phyloP scores from a whole-genome alignment of 1,284 basidiomycete genomes.

The Uromyces viciae-fabae region DNA sequence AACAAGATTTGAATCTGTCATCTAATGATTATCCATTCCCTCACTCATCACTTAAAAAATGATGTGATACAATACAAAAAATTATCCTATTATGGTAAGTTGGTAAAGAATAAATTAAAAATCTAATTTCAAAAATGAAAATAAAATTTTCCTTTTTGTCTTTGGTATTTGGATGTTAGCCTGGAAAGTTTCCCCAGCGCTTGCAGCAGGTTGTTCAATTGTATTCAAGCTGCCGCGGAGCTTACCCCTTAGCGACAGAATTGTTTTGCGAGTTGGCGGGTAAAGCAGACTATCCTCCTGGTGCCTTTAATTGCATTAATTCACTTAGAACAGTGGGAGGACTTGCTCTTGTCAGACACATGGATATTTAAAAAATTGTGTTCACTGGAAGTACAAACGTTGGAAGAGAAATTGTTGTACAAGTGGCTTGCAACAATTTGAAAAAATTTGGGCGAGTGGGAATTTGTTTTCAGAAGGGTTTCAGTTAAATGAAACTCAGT shows the following conservation, averaged over 20 bases:
- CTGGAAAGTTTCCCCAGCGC: slow-evolving; percentile 53
- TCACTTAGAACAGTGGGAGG: slow-evolving; percentile 52
- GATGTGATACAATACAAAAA: background rate
- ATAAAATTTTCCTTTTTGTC: background rate
- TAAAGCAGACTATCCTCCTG: slow-evolving; percentile 51
- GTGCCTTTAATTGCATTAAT: slow-evolving; percentile 52
- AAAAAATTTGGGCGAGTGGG: slow-evolving; percentile 12
- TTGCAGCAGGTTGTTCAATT: slow-evolving; percentile 51
- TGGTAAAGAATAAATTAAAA: background rate
- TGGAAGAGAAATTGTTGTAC: background rate
- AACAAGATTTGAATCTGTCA: too few species aligned
- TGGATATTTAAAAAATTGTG: slow-evolving; percentile 48
- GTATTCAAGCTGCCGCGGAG: slow-evolving; percentile 53
- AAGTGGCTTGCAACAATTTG: slow-evolving; percentile 1
- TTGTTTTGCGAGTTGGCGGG: slow-evolving; percentile 45
- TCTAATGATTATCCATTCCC: too few species aligned
- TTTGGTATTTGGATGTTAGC: slow-evolving; percentile 16
- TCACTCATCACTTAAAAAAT: too few species aligned
- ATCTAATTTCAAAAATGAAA: background rate
- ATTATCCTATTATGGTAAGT: slow-evolving; percentile 46
- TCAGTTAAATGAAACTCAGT: slow-evolving; percentile 40
- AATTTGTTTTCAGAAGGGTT: background rate
- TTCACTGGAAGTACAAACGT: slow-evolving; percentile 38
- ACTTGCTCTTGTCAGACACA: slow-evolving; percentile 52
- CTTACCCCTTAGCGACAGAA: slow-evolving; percentile 50